A percentile compares a stretch with the other conserved stretches of the same genome.
Evolutionary conservation across 257 asterid species (phyloP).

Genomic region (Nicotiana tomentosiformis): DNA sequence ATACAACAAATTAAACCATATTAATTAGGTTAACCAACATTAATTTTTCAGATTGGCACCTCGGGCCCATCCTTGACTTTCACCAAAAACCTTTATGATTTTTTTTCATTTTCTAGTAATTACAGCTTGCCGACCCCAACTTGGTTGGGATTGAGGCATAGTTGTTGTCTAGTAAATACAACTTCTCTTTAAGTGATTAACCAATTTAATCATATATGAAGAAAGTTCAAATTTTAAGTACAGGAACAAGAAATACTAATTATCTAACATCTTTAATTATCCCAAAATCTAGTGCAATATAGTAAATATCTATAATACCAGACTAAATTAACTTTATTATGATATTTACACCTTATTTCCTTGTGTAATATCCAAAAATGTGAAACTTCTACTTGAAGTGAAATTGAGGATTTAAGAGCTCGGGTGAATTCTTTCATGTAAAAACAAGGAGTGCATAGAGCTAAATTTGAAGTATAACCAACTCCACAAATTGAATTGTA

Average conservation of each 20-base stretch:
- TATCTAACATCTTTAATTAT: neutral
- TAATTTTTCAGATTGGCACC: neutral
- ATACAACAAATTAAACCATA: slow-evolving; percentile 1
- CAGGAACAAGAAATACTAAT: neutral
- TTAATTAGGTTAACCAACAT: neutral
- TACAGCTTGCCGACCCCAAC: neutral
- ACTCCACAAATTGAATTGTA: neutral
- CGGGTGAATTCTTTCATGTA: neutral
- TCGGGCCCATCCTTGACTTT: neutral
- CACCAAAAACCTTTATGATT: neutral
- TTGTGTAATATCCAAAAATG: neutral
- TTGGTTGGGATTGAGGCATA: too few species aligned
- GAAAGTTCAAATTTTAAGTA: neutral
- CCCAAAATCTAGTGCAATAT: neutral
- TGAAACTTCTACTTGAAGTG: neutral
- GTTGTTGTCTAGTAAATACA: neutral
- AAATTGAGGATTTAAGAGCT: neutral
- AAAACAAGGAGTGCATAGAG: neutral
- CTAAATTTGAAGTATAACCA: neutral
- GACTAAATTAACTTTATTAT: neutral
- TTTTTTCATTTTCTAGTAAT: neutral
- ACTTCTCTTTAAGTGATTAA: neutral
- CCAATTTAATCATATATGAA: neutral
- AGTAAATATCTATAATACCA: neutral
- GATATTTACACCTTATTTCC: neutral